These are phyloP conservation scores for Friedmanniomyces endolithicus DNA, from an alignment of 495 filamentous ascomycete species.

Conservation along the genomic window DNA sequence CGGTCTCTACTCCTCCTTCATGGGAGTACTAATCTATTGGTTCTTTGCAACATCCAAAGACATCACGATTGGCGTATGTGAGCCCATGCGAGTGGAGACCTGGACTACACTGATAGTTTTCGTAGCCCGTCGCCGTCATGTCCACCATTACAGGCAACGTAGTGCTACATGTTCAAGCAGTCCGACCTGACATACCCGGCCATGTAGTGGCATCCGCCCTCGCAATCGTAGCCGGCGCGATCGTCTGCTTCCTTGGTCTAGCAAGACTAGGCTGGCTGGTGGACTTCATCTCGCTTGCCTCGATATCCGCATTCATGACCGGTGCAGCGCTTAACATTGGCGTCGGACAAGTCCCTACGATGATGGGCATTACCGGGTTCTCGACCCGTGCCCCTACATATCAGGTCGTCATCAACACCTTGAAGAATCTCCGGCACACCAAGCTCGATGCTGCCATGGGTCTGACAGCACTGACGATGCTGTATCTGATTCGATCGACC, in stretches of 20 bases:
- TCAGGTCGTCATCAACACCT: slow-evolving; percentile 69
- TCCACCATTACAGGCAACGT: slow-evolving; percentile 80
- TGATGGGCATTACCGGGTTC: slow-evolving; percentile 80
- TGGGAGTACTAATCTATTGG: slow-evolving; percentile 95
- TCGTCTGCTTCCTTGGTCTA: slow-evolving; percentile 71
- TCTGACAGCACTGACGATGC: slow-evolving; percentile 63
- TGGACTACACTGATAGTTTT: neutral
- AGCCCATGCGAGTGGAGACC: neutral
- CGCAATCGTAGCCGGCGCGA: slow-evolving; percentile 66
- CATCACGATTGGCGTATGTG: slow-evolving; percentile 91
- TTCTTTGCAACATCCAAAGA: slow-evolving; percentile 98
- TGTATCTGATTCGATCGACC: slow-evolving; percentile 65
- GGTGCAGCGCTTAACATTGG: slow-evolving; percentile 88
- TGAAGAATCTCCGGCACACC: slow-evolving; percentile 59
- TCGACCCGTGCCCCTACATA: slow-evolving; percentile 70
- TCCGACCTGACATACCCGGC: slow-evolving; percentile 44
- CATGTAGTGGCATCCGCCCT: slow-evolving; percentile 67
- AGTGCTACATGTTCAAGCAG: slow-evolving; percentile 44
- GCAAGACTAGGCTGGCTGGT: slow-evolving; percentile 81
- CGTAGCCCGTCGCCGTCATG: slow-evolving; percentile 86
- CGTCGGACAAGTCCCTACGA: slow-evolving; percentile 67
- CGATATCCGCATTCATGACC: slow-evolving; percentile 96
- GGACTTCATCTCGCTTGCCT: slow-evolving; percentile 83
- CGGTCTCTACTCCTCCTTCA: slow-evolving; percentile 93
- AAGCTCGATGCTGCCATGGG: slow-evolving; percentile 81